These are phyloP conservation scores for Phytophthora fragariaefolia DNA, from an alignment of 352 stramenopile genomes.

Conservation along the genomic window DNA sequence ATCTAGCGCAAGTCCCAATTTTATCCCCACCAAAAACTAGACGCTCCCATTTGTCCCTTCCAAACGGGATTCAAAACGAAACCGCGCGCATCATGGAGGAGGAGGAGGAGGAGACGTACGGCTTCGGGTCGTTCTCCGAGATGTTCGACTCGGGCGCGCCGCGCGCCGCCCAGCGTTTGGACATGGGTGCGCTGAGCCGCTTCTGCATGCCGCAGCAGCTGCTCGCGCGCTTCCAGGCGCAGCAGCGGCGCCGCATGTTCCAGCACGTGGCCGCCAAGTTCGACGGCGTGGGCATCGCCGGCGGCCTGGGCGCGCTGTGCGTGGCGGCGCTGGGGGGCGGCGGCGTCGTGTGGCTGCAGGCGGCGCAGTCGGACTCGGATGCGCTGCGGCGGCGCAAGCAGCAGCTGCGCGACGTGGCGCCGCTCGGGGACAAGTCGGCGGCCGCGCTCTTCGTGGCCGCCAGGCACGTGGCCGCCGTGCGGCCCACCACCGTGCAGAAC, in stretches of 20 bases:
- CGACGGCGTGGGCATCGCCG: conserved; percentile 55
- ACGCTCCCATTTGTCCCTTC: no score
- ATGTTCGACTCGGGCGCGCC: conserved; percentile 41
- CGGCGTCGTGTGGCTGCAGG: conserved; percentile 66
- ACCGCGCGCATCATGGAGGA: no score
- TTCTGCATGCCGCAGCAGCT: conserved; percentile 60
- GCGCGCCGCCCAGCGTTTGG: conserved; percentile 32
- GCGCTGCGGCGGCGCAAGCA: conserved; percentile 56
- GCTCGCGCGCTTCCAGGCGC: conserved; percentile 49
- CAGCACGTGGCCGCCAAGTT: conserved; percentile 63
- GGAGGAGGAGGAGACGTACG: conserved; percentile 72
- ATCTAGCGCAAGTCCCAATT: no score
- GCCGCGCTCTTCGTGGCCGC: conserved; percentile 45
- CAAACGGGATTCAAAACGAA: no score
- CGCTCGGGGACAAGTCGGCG: conserved; percentile 26
- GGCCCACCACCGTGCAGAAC: conserved; percentile 51
- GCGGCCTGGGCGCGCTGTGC: conserved; percentile 48
- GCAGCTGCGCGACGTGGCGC: conserved; percentile 59
- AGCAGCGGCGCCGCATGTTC: conserved; percentile 30
- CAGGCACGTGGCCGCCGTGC: conserved; percentile 34
- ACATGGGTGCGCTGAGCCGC: conserved; percentile 44
- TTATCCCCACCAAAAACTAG: no score
- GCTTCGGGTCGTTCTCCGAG: conserved; percentile 72
- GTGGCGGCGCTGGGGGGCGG: conserved; percentile 32
- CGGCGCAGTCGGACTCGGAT: conserved; percentile 56